Percentiles rank a stretch among this genome's conserved stretches.
Conservation (phyloP, 83 land plant species). For the Isoetes engelmannii region DNA sequence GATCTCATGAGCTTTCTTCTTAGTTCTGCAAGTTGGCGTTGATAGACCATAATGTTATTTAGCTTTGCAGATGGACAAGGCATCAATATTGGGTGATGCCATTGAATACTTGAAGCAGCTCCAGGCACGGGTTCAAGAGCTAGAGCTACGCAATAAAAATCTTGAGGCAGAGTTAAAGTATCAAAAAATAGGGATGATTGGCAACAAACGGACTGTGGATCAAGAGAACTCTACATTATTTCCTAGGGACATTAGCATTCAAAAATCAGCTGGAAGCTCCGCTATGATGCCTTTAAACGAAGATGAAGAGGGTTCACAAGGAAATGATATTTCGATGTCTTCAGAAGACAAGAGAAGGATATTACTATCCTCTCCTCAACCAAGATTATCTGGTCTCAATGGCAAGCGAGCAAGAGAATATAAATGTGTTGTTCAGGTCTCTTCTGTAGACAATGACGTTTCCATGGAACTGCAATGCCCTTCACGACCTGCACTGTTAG, state of each 20-base stretch:
- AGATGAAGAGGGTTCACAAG: slow-evolving; percentile 21
- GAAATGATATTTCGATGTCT: slow-evolving; percentile 20
- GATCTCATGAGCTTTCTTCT: neutral
- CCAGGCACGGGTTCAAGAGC: slow-evolving; percentile 44
- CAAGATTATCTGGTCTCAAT: neutral
- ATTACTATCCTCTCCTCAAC: slow-evolving; percentile 23
- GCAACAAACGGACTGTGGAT: slow-evolving; percentile 18
- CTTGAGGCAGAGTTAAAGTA: slow-evolving; percentile 40
- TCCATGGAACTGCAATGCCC: slow-evolving; percentile 50
- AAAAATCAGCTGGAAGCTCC: neutral
- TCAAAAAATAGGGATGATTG: neutral
- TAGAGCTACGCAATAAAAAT: slow-evolving; percentile 36
- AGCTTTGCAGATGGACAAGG: slow-evolving; percentile 57
- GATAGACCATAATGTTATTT: neutral
- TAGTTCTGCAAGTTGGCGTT: neutral
- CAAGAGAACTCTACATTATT: slow-evolving; percentile 9
- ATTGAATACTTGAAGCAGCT: slow-evolving; percentile 65
- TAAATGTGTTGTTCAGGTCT: slow-evolving; percentile 37
- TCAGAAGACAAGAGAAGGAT: slow-evolving; percentile 38
- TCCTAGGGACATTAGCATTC: neutral
- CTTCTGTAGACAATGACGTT: slow-evolving; percentile 46
- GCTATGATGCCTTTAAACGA: slow-evolving; percentile 6
- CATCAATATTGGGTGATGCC: slow-evolving; percentile 62
- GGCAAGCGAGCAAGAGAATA: slow-evolving; percentile 19
- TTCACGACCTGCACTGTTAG: slow-evolving; percentile 41